These are phyloP conservation scores for Pseudovirgaria hyperparasitica DNA, from an alignment of 2,329 filamentous ascomycete species.

Conservation along the genomic window DNA sequence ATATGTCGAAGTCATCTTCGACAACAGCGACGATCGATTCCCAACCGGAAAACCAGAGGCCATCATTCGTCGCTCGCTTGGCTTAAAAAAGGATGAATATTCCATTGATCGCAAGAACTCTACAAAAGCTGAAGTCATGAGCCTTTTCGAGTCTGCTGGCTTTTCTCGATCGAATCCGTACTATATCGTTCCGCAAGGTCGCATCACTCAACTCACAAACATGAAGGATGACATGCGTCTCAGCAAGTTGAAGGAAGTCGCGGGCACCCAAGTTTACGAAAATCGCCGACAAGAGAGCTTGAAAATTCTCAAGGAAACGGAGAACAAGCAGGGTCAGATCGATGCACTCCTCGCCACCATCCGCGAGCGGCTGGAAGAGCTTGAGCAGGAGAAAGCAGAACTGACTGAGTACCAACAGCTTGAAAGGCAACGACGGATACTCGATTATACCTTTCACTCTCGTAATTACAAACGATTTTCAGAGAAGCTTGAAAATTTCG, in stretches of 20 bases:
- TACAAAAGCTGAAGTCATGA: slow-evolving; percentile 88
- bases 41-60: slow-evolving; percentile 86
- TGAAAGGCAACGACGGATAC: slow-evolving; percentile 77
- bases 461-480: slow-evolving; percentile 73
- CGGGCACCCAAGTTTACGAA: slow-evolving; percentile 94
- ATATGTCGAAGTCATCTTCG: slow-evolving; percentile 98
- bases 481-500: slow-evolving; percentile 67
- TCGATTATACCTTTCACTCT: slow-evolving; percentile 91
- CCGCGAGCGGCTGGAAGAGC: slow-evolving; percentile 72
- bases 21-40: slow-evolving; percentile 93
- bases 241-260: slow-evolving; percentile 91
- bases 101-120: slow-evolving; percentile 94
- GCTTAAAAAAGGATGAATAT: slow-evolving; percentile 96
- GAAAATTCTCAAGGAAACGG: slow-evolving; percentile 95
- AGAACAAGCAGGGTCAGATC: slow-evolving; percentile 88
- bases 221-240: slow-evolving; percentile 95
- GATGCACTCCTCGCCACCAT: slow-evolving; percentile 88
- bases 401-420: slow-evolving; percentile 88
- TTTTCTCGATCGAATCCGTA: slow-evolving; percentile 97
- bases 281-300: slow-evolving; percentile 78
- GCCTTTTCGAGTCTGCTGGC: slow-evolving; percentile 86
- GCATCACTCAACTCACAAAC: slow-evolving; percentile 90
- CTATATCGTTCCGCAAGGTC: slow-evolving; percentile 96
- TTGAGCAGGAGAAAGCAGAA: slow-evolving; percentile 97
- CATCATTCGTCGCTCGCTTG: slow-evolving; percentile 84